phyloP scores from a whole-genome alignment of 495 filamentous ascomycete species.

The Talaromyces borbonicus region DNA sequence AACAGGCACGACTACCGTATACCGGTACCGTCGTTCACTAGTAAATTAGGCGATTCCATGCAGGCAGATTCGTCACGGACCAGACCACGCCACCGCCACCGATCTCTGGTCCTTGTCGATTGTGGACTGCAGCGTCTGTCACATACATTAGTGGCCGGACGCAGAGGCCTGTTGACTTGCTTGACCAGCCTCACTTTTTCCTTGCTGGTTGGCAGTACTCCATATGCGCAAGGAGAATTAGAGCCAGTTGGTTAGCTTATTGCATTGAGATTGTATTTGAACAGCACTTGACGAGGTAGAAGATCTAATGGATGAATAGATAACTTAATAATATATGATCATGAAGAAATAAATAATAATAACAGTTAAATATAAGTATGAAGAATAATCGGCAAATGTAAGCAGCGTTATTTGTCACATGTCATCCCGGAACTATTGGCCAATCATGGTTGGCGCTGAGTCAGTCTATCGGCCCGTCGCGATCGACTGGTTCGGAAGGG shows the following conservation, averaged over 20 bases:
- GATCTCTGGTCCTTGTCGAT: background rate
- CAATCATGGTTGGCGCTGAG: background rate
- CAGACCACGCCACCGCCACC: background rate
- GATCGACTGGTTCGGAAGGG: constrained; percentile 7
- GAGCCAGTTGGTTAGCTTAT: background rate
- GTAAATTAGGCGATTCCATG: constrained; percentile 1
- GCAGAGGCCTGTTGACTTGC: no score
- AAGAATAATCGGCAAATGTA: background rate
- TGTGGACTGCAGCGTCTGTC: background rate
- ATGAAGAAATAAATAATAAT: no score
- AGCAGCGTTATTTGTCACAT: background rate
- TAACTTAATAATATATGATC: no score
- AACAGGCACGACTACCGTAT: background rate
- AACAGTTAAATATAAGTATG: no score
- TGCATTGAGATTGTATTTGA: background rate
- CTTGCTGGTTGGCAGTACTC: background rate
- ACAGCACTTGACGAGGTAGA: no score
- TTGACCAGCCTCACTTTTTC: no score
- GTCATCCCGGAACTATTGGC: background rate
- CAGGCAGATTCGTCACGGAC: constrained; percentile 6
- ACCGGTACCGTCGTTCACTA: no score
- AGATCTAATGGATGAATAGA: no score
- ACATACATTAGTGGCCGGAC: background rate
- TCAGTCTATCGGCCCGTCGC: constrained; percentile 4
- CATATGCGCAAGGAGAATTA: background rate